phyloP scores from a whole-genome alignment of 2,329 filamentous ascomycete genomes.

The Immersiporthe knoxdaviesiana region DNA sequence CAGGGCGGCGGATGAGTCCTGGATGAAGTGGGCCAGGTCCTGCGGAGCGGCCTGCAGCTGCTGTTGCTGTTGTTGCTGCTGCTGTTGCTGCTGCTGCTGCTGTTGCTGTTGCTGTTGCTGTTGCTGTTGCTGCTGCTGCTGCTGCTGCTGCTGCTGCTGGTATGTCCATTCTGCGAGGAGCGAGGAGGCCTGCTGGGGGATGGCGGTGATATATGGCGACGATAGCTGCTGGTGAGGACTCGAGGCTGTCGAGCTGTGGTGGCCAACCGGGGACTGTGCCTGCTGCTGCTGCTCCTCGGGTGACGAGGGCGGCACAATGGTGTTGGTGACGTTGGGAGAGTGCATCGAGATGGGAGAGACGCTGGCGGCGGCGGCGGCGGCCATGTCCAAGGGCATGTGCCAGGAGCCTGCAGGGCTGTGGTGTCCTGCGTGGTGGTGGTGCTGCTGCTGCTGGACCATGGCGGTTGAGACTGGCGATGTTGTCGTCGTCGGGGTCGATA shows the following conservation, averaged over 20 bases:
- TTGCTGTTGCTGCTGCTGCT: slow-evolving; percentile 39
- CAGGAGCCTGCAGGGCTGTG: slow-evolving; percentile 49
- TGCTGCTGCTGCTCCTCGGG: slow-evolving; percentile 55
- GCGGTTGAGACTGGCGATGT: slow-evolving; percentile 39
- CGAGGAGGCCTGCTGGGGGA: slow-evolving; percentile 48
- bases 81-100: slow-evolving; percentile 31
- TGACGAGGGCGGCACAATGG: slow-evolving; percentile 53
- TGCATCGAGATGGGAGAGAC: slow-evolving; percentile 40
- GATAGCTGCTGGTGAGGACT: slow-evolving; percentile 58
- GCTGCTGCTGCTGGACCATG: slow-evolving; percentile 38
- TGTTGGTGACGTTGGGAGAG: slow-evolving; percentile 45
- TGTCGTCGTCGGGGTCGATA: slow-evolving; percentile 35
- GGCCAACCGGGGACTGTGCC: slow-evolving; percentile 47
- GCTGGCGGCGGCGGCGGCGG: slow-evolving; percentile 29
- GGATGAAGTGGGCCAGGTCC: slow-evolving; percentile 58
- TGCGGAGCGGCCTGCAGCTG: slow-evolving; percentile 45
- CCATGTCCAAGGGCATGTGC: slow-evolving; percentile 57
- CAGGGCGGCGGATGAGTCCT: slow-evolving; percentile 56
- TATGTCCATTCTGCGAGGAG: slow-evolving; percentile 66
- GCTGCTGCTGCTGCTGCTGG: slow-evolving; percentile 37
- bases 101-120: slow-evolving; percentile 44
- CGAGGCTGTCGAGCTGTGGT: slow-evolving; percentile 53
- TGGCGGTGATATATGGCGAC: slow-evolving; percentile 54
- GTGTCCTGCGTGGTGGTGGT: slow-evolving; percentile 42
- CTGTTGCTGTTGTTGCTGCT: slow-evolving; percentile 40